Evolutionary conservation across 129 eudicot species (phyloP).

Genomic region (Pseudognaphalium luteoalbum): DNA sequence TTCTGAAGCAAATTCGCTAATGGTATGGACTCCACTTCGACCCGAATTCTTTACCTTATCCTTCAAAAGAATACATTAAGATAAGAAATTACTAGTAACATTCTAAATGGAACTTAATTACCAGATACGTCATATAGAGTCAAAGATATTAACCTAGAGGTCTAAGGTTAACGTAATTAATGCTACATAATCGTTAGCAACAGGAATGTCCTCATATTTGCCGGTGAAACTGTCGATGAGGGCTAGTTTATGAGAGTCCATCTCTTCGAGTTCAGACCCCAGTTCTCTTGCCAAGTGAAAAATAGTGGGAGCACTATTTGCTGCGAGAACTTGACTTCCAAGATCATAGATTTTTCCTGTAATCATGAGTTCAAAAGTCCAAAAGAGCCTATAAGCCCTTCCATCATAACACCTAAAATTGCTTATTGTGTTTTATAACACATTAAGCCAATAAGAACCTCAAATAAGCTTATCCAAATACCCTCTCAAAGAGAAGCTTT

Average conservation of each 20-base stretch:
- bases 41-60: constrained; percentile 73
- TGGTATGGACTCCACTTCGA: constrained; percentile 73
- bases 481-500: no score
- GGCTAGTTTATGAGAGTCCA: constrained; percentile 79
- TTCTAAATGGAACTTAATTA: background rate
- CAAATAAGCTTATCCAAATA: no score
- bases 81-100: background rate
- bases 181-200: constrained; percentile 81
- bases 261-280: constrained; percentile 57
- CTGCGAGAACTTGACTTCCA: constrained; percentile 92
- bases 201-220: constrained; percentile 61
- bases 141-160: constrained; percentile 57
- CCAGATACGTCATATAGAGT: background rate
- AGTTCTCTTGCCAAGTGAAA: constrained; percentile 71
- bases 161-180: constrained; percentile 68
- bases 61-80: constrained; percentile 30
- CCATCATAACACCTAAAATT: no score
- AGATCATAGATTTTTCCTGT: constrained; percentile 80
- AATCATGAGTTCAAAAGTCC: background rate
- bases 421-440: no score
- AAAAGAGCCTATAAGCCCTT: no score
- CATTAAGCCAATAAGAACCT: no score
- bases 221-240: constrained; percentile 65
- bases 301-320: constrained; percentile 77
- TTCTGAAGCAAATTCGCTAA: constrained; percentile 69